These are phyloP conservation scores for Leccinum rimulosum DNA, from an alignment of 768 basidiomycete genomes.

Conservation along the genomic window DNA sequence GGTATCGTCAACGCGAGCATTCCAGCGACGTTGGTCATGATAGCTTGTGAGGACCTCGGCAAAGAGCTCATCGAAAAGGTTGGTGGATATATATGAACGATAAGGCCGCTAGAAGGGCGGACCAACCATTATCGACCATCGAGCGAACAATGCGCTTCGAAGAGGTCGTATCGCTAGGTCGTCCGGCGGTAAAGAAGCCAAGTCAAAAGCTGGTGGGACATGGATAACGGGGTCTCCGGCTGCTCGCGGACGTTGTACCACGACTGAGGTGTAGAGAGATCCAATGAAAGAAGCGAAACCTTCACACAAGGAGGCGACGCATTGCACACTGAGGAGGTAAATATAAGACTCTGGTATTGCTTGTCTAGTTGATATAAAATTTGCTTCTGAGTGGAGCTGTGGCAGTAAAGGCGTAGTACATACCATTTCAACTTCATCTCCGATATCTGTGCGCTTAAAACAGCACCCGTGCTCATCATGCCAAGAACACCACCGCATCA, in stretches of 20 bases:
- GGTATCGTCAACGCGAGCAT: slow-evolving; percentile 85
- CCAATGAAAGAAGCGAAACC: slow-evolving; percentile 78
- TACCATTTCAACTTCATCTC: slow-evolving; percentile 92
- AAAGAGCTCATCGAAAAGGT: slow-evolving; percentile 90
- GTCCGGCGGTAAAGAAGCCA: slow-evolving; percentile 53
- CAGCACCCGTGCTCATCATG: slow-evolving; percentile 72
- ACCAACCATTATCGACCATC: too few species aligned
- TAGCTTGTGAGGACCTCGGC: slow-evolving; percentile 80
- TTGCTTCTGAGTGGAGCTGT: background rate
- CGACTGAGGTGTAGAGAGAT: slow-evolving; percentile 70
- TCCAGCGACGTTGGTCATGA: slow-evolving; percentile 87
- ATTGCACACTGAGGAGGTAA: slow-evolving; percentile 89
- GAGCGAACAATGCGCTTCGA: slow-evolving; percentile 49
- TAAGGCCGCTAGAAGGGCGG: too few species aligned
- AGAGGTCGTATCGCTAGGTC: slow-evolving; percentile 57
- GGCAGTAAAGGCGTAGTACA: slow-evolving; percentile 19
- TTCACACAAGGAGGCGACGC: slow-evolving; percentile 80
- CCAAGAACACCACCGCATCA: slow-evolving; percentile 60
- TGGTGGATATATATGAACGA: slow-evolving; percentile 86
- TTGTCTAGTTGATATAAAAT: slow-evolving; percentile 94
- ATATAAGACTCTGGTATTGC: slow-evolving; percentile 90
- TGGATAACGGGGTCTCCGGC: slow-evolving; percentile 65
- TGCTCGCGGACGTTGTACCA: slow-evolving; percentile 60
- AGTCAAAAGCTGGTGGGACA: slow-evolving; percentile 71
- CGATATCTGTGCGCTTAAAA: slow-evolving; percentile 71